Percentiles rank a stretch among this genome's conserved stretches.
Evolutionary conservation across 2,329 filamentous ascomycete genomes (phyloP).

Genomic region (Pyricularia pennisetigena): DNA sequence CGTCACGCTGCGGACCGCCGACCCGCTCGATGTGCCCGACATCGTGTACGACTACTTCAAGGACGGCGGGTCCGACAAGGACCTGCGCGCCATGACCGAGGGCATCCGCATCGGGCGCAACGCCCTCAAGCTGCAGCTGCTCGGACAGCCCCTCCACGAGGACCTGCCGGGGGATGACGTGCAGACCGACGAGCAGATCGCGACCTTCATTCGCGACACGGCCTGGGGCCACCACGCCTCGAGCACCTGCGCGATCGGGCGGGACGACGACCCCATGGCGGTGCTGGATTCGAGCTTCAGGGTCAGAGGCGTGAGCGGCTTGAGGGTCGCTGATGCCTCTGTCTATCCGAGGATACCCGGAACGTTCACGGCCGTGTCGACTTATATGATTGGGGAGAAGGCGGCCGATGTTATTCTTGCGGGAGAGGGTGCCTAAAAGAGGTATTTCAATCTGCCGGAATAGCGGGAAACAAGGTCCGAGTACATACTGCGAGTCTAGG

Average conservation of each 20-base stretch:
- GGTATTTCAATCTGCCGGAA: background rate
- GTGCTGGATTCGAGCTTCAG: slow-evolving; percentile 9
- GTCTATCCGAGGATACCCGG: slow-evolving; percentile 13
- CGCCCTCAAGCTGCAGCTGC: background rate
- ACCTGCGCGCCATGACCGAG: background rate
- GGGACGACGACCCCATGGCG: slow-evolving; percentile 6
- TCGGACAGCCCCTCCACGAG: slow-evolving; percentile 2
- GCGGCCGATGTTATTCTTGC: background rate
- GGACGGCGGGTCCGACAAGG: background rate
- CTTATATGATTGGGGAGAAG: background rate
- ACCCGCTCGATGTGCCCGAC: slow-evolving; percentile 53
- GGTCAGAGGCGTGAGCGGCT: slow-evolving; percentile 10
- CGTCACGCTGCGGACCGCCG: slow-evolving; percentile 47
- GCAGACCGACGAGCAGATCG: slow-evolving; percentile 5
- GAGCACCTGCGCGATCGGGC: slow-evolving; percentile 6
- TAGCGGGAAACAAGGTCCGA: too few relatives aligned
- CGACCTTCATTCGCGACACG: background rate
- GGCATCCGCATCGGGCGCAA: background rate
- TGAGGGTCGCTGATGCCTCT: slow-evolving; percentile 14
- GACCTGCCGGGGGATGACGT: slow-evolving; percentile 4
- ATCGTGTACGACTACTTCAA: slow-evolving; percentile 33
- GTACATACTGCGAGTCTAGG: too few relatives aligned
- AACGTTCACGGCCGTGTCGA: slow-evolving; percentile 10
- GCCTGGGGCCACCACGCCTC: slow-evolving; percentile 7
- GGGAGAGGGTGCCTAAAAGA: background rate